Conservation (phyloP, 2,329 filamentous ascomycete genomes). For the Ceratocystis albifundus region DNA sequence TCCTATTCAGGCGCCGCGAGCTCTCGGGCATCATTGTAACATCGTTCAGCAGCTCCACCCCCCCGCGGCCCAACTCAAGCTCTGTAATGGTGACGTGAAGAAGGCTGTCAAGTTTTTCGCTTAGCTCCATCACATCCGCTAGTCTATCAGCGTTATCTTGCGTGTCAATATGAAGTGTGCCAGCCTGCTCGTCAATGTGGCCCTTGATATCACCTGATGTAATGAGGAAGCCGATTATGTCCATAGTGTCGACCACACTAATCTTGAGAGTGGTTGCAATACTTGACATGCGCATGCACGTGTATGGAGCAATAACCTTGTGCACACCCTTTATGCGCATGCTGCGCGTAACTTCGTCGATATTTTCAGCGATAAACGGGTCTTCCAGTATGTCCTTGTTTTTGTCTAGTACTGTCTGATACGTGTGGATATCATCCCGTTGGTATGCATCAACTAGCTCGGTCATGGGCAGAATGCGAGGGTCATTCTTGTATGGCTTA, state of each 20-base stretch:
- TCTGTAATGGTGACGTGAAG: slow-evolving; percentile 66
- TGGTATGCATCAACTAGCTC: slow-evolving; percentile 95
- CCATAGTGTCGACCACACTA: slow-evolving; percentile 72
- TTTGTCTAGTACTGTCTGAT: slow-evolving; percentile 74
- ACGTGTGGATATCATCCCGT: slow-evolving; percentile 82
- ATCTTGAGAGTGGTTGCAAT: slow-evolving; percentile 84
- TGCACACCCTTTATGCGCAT: slow-evolving; percentile 94
- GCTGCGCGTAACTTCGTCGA: slow-evolving; percentile 94
- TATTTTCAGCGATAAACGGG: slow-evolving; percentile 95
- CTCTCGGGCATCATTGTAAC: background rate
- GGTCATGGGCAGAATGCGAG: slow-evolving; percentile 92
- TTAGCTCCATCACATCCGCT: slow-evolving; percentile 61
- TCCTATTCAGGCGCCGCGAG: background rate
- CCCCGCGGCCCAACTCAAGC: slow-evolving; percentile 38
- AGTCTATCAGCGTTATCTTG: slow-evolving; percentile 63
- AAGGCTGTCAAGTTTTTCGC: slow-evolving; percentile 54
- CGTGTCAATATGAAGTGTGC: slow-evolving; percentile 69
- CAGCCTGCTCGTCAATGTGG: slow-evolving; percentile 78
- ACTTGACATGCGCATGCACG: slow-evolving; percentile 76
- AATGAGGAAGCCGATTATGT: slow-evolving; percentile 91
- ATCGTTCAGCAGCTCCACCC: slow-evolving; percentile 6
- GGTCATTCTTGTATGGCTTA: slow-evolving; percentile 93
- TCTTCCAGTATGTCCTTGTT: slow-evolving; percentile 85
- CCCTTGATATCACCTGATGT: slow-evolving; percentile 78
- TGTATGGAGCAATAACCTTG: slow-evolving; percentile 90